These are phyloP conservation scores for Cyberlindnera suaveolens DNA, from an alignment of 805 yeast genomes.

Conservation along the genomic window DNA sequence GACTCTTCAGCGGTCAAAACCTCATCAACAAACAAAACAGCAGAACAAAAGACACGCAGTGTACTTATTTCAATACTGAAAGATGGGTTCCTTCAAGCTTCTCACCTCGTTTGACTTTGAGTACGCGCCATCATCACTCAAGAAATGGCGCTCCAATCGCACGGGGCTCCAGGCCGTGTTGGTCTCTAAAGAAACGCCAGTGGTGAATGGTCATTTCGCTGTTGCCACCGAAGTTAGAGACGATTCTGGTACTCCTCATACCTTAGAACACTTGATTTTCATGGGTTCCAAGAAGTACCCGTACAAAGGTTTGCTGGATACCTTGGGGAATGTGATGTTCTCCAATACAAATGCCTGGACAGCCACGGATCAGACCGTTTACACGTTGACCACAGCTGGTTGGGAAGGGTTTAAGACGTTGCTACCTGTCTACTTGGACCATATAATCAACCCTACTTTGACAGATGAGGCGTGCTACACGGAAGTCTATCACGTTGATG, in stretches of 20 bases:
- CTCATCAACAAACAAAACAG: no score
- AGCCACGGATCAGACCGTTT: slow-evolving; percentile 90
- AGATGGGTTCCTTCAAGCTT: slow-evolving; percentile 29
- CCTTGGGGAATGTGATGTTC: slow-evolving; percentile 75
- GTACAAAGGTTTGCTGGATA: slow-evolving; percentile 85
- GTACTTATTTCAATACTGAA: neutral
- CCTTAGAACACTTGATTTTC: slow-evolving; percentile 88
- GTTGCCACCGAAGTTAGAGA: slow-evolving; percentile 88
- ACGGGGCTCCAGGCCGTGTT: slow-evolving; percentile 82
- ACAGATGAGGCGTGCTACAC: slow-evolving; percentile 89
- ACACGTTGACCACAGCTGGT: slow-evolving; percentile 87
- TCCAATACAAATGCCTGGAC: slow-evolving; percentile 97
- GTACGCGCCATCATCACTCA: slow-evolving; percentile 65
- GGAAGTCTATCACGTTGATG: slow-evolving; percentile 93
- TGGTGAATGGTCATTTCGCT: slow-evolving; percentile 90
- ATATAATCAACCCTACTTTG: slow-evolving; percentile 74
- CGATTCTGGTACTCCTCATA: slow-evolving; percentile 92
- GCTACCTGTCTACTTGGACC: slow-evolving; percentile 87
- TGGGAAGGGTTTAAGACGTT: slow-evolving; percentile 88
- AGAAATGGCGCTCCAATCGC: slow-evolving; percentile 71
- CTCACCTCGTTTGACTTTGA: slow-evolving; percentile 54
- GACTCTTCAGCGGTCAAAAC: no score
- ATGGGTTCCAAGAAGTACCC: slow-evolving; percentile 92
- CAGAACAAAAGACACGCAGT: no score
- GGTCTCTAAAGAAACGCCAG: slow-evolving; percentile 75